Conservation (phyloP, 2,329 filamentous ascomycete genomes). For the Penicillium brasilianum region DNA sequence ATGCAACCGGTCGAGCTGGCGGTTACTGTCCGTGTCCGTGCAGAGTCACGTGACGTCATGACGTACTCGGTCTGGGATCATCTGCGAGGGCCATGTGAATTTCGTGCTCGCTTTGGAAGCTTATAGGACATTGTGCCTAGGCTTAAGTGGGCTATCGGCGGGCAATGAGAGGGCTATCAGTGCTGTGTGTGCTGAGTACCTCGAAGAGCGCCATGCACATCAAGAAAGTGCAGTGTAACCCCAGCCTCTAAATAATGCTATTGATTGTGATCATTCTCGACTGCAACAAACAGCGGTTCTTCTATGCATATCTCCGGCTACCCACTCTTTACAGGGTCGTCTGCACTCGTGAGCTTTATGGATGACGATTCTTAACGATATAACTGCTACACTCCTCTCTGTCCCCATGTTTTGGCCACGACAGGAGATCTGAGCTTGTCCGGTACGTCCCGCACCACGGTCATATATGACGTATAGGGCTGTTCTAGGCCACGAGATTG, state of each 20-base stretch:
- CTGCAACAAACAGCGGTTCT: not conserved
- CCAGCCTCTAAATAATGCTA: not conserved
- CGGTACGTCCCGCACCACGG: not conserved
- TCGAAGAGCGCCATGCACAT: not conserved
- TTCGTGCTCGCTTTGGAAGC: not conserved
- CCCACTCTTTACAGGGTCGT: not conserved
- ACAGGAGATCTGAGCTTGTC: not conserved
- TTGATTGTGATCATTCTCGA: no score
- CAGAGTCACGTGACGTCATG: conserved; percentile 31
- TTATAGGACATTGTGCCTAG: not conserved
- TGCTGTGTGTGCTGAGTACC: not conserved
- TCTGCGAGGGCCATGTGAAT: conserved; percentile 13
- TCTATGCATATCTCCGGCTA: not conserved
- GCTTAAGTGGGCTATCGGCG: not conserved
- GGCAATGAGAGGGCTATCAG: not conserved
- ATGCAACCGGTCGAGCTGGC: conserved; percentile 33
- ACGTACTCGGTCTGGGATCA: conserved; percentile 25
- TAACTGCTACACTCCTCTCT: no score
- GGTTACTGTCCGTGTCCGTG: conserved; percentile 24
- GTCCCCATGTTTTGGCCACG: not conserved
- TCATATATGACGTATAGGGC: conserved; percentile 11
- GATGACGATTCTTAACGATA: not conserved
- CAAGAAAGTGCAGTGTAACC: not conserved
- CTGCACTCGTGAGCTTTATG: not conserved
- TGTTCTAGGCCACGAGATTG: not conserved